Percentiles rank a stretch among this genome's conserved stretches.
Conservation (phyloP, 106 monocot genomes). For the Allium cepa region DNA sequence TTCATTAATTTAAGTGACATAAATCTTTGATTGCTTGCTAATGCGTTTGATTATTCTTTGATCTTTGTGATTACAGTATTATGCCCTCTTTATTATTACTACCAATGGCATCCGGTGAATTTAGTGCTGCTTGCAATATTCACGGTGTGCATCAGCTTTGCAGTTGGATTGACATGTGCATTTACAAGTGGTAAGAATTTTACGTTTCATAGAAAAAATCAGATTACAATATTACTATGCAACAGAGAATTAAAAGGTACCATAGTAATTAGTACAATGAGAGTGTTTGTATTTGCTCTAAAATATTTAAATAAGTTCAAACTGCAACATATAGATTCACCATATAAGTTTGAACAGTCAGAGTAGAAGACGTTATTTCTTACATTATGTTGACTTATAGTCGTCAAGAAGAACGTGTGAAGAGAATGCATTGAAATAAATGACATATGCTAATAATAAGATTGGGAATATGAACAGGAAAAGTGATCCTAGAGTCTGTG, state of each 20-base stretch:
- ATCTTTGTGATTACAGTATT: constrained; percentile 25
- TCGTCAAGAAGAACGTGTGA: too few relatives aligned
- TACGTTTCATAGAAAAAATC: background rate
- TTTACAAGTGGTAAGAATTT: constrained; percentile 50
- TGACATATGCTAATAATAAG: constrained; percentile 1
- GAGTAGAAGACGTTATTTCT: too few relatives aligned
- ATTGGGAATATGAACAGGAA: constrained; percentile 8
- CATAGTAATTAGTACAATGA: too few relatives aligned
- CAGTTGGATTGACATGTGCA: constrained; percentile 61
- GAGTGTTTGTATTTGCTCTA: too few relatives aligned
- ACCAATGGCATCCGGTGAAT: constrained; percentile 69
- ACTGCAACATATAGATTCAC: too few relatives aligned
- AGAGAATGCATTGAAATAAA: background rate
- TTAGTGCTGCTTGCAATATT: constrained; percentile 55
- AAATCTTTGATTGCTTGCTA: background rate
- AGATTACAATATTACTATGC: too few relatives aligned
- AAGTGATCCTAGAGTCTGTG: constrained; percentile 42
- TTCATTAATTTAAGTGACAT: too few relatives aligned
- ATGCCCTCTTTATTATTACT: constrained; percentile 55
- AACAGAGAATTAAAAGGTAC: too few relatives aligned
- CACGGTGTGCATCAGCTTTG: constrained; percentile 62
- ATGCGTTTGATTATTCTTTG: background rate
- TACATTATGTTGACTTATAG: too few relatives aligned
- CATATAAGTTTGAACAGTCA: too few relatives aligned
- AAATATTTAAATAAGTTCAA: too few relatives aligned